Conservation (phyloP, 1,284 basidiomycete genomes). For the Takashimella koratensis region DNA sequence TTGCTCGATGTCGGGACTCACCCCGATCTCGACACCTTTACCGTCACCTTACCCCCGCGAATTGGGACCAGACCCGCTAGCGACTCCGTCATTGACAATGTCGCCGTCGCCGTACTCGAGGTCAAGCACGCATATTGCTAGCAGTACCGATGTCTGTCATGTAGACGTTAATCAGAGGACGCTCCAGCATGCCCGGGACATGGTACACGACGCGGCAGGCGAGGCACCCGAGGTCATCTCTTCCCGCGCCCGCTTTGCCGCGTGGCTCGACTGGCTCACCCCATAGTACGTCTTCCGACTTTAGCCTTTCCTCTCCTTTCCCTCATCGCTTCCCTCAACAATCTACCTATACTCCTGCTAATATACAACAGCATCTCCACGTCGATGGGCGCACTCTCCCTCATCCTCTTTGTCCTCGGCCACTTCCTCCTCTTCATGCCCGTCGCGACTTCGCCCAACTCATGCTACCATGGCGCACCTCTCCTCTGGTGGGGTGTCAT, state of each 20-base stretch:
- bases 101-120: not conserved
- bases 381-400: not conserved
- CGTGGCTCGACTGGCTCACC: not conserved
- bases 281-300: too few species aligned
- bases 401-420: slow-evolving; percentile 22
- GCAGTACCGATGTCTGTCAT: not conserved
- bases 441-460: slow-evolving; percentile 3
- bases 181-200: not conserved
- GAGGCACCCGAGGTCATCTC: not conserved
- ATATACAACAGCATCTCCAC: too few species aligned
- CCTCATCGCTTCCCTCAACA: too few species aligned
- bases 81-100: not conserved
- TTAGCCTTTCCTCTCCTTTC: too few species aligned
- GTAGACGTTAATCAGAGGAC: not conserved
- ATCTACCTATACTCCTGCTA: too few species aligned
- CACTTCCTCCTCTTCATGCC: slow-evolving; percentile 31
- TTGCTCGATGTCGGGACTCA: too few species aligned
- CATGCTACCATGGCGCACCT: slow-evolving; percentile 32
- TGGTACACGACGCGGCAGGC: not conserved
- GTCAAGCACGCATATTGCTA: too few species aligned
- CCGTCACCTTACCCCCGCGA: not conserved
- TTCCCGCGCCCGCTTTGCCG: not conserved
- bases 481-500: slow-evolving; percentile 41
- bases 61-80: not conserved
- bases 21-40: not conserved